A percentile compares a stretch with the other conserved stretches of the same genome.
Conservation (phyloP, 164 flowering plant species). For the Kalanchoe fedtschenkoi region DNA sequence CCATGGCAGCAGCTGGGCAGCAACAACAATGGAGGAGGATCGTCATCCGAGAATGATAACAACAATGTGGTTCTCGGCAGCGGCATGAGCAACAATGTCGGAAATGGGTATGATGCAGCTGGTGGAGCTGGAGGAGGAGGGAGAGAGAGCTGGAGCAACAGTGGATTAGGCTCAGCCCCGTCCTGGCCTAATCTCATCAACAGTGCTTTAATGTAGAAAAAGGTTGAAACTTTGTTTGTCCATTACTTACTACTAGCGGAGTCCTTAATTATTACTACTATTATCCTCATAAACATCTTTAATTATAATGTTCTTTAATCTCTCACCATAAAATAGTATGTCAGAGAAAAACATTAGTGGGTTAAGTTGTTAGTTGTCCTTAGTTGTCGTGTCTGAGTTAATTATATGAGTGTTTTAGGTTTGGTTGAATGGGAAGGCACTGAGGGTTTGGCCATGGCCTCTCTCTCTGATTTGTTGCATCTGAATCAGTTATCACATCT, state of each 20-base stretch:
- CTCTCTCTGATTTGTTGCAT: not conserved
- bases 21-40: not conserved
- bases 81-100: slow-evolving; percentile 14
- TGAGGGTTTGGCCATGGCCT: too few relatives aligned
- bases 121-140: slow-evolving; percentile 23
- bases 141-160: slow-evolving; percentile 55
- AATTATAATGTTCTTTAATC: too few relatives aligned
- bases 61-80: not conserved
- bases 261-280: too few relatives aligned
- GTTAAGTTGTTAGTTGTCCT: too few relatives aligned
- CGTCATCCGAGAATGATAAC: not conserved
- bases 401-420: too few relatives aligned
- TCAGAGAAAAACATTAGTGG: too few relatives aligned
- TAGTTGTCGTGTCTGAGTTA: too few relatives aligned
- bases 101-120: slow-evolving; percentile 1
- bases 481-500: not conserved
- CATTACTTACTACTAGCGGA: too few relatives aligned
- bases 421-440: too few relatives aligned
- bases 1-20: slow-evolving; percentile 54
- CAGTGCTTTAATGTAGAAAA: slow-evolving; percentile 55
- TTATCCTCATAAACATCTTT: too few relatives aligned
- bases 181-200: slow-evolving; percentile 76
- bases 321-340: too few relatives aligned
- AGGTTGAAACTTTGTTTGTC: too few relatives aligned
- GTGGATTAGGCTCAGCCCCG: slow-evolving; percentile 15